phyloP scores from a whole-genome alignment of 768 basidiomycete species.

The Amanita brunnescens region DNA sequence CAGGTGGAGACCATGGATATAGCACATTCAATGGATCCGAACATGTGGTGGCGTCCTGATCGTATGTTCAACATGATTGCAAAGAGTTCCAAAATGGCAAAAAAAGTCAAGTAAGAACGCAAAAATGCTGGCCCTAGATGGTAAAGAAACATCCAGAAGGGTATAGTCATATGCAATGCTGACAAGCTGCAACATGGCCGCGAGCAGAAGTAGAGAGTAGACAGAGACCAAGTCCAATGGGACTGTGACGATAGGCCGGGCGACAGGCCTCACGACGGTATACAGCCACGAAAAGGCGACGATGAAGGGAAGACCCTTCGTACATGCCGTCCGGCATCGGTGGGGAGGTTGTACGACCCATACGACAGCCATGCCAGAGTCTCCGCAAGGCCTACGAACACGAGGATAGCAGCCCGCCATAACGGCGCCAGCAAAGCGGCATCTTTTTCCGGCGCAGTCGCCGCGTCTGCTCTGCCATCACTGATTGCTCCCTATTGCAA shows the following conservation, averaged over 20 bases:
- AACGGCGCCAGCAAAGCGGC: conserved; percentile 33
- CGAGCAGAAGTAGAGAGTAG: conserved; percentile 39
- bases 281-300: conserved; percentile 59
- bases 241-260: conserved; percentile 44
- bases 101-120: conserved; percentile 33
- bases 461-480: conserved; percentile 15
- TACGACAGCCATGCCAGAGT: conserved; percentile 50
- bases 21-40: not conserved
- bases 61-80: conserved; percentile 49
- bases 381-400: conserved; percentile 46
- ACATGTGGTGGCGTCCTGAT: not conserved
- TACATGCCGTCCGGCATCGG: conserved; percentile 24
- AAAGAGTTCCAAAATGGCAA: conserved; percentile 34
- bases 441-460: conserved; percentile 12
- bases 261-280: conserved; percentile 45
- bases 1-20: not conserved
- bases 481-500: conserved; percentile 24
- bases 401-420: conserved; percentile 55
- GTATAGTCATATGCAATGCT: conserved; percentile 44
- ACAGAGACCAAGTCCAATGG: conserved; percentile 58
- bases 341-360: conserved; percentile 46
- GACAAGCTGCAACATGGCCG: conserved; percentile 41
- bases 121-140: conserved; percentile 18
- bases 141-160: conserved; percentile 35
- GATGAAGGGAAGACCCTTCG: conserved; percentile 33